A percentile compares a stretch with the other conserved stretches of the same genome.
These are phyloP conservation scores for Clonostachys byssicola DNA, from an alignment of 2,329 filamentous ascomycete genomes.

Conservation along the genomic window DNA sequence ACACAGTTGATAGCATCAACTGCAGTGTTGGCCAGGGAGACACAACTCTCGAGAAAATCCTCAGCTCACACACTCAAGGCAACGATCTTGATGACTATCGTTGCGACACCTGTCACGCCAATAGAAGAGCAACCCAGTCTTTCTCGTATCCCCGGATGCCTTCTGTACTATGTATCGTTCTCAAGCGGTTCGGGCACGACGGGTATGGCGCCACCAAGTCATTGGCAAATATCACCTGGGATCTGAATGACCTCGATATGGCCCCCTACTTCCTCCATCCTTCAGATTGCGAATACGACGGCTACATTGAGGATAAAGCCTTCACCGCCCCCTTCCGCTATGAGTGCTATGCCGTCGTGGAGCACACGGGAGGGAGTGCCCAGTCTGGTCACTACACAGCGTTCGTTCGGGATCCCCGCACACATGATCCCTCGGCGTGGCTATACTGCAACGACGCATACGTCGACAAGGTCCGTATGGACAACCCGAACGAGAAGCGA, in stretches of 20 bases:
- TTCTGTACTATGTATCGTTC: constrained; percentile 71
- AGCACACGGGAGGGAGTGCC: constrained; percentile 66
- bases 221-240: constrained; percentile 69
- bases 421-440: constrained; percentile 38
- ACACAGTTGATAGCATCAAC: constrained; percentile 49
- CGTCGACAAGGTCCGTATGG: constrained; percentile 34
- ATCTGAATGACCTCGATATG: constrained; percentile 63
- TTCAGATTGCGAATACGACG: constrained; percentile 16
- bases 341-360: constrained; percentile 80
- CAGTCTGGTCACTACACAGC: constrained; percentile 78
- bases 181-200: constrained; percentile 53
- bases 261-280: constrained; percentile 33
- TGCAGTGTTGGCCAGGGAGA: constrained; percentile 27
- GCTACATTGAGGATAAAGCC: constrained; percentile 23
- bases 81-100: constrained; percentile 66
- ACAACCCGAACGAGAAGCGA: constrained; percentile 26
- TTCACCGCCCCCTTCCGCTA: constrained; percentile 63
- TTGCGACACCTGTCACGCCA: constrained; percentile 70
- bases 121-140: constrained; percentile 64
- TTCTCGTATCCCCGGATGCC: constrained; percentile 76
- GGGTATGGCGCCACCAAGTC: constrained; percentile 50
- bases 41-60: constrained; percentile 53
- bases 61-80: constrained; percentile 64
- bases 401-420: constrained; percentile 56
- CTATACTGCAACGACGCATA: constrained; percentile 41